Percentiles rank a stretch among this genome's conserved stretches.
Conservation (phyloP, 805 yeast genomes). For the Yarrowia hollandica region DNA sequence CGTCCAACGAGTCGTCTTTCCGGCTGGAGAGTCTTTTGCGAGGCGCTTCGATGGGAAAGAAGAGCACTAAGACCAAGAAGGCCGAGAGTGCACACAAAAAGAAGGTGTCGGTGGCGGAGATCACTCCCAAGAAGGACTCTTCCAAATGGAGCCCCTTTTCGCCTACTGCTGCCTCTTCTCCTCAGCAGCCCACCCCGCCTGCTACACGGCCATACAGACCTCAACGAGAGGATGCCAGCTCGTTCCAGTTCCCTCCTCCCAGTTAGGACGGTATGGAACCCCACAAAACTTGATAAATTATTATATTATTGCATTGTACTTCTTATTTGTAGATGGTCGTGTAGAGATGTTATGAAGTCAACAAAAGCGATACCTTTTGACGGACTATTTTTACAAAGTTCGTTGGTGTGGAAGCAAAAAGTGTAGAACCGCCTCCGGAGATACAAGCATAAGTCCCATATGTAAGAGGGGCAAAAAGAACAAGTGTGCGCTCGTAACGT, state of each 20-base stretch:
- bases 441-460: too few relatives aligned
- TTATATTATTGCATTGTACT: too few relatives aligned
- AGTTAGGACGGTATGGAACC: too few relatives aligned
- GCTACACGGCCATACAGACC: neutral
- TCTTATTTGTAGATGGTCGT: too few relatives aligned
- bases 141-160: slow-evolving; percentile 12
- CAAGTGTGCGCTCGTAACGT: too few relatives aligned
- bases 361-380: too few relatives aligned
- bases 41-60: slow-evolving; percentile 37
- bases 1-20: slow-evolving; percentile 40
- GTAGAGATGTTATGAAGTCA: too few relatives aligned
- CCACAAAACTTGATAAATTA: too few relatives aligned
- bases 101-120: neutral
- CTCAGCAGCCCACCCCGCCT: neutral
- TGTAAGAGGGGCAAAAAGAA: too few relatives aligned
- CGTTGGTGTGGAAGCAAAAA: too few relatives aligned
- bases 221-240: neutral
- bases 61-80: slow-evolving; percentile 32
- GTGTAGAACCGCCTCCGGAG: too few relatives aligned
- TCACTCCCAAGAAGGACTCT: neutral
- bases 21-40: slow-evolving; percentile 41
- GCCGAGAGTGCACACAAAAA: slow-evolving; percentile 12
- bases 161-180: neutral
- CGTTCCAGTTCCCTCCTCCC: slow-evolving; percentile 8
- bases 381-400: too few relatives aligned